phyloP scores from a whole-genome alignment of 2,329 filamentous ascomycete species.

The Cercospora sojina region DNA sequence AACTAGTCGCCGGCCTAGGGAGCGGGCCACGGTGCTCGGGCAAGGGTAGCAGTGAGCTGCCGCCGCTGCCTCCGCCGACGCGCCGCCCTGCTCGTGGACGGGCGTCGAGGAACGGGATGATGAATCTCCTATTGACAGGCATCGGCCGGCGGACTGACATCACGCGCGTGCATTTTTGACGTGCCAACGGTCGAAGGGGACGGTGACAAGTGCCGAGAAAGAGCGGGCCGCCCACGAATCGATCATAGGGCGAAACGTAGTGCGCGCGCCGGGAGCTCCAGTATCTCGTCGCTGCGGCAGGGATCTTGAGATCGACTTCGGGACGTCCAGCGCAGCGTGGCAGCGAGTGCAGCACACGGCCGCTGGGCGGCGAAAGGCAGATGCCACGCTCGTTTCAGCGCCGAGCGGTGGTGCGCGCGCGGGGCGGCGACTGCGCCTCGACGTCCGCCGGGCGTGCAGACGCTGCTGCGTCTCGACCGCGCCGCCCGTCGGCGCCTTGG shows the following conservation, averaged over 20 bases:
- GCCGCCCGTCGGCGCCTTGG: constrained; percentile 3
- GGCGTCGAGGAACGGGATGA: constrained; percentile 18
- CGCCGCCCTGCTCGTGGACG: neutral
- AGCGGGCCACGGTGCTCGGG: constrained; percentile 16
- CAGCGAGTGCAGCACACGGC: neutral
- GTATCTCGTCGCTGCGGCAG: constrained; percentile 20
- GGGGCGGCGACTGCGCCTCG: neutral
- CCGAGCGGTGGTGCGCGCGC: neutral
- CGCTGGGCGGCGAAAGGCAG: neutral
- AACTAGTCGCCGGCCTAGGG: constrained; percentile 13
- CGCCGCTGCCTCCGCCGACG: neutral
- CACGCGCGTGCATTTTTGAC: constrained; percentile 20
- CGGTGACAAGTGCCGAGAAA: constrained; percentile 27
- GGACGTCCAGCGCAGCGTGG: constrained; percentile 4
- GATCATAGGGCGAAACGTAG: constrained; percentile 20
- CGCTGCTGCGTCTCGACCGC: neutral
- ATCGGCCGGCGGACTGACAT: constrained; percentile 24
- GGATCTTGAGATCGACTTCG: constrained; percentile 21
- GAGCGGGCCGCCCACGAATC: constrained; percentile 22
- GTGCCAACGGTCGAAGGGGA: constrained; percentile 19
- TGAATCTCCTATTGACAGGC: constrained; percentile 24
- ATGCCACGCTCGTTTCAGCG: constrained; percentile 14
- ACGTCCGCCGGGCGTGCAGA: neutral
- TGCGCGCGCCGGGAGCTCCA: constrained; percentile 15
- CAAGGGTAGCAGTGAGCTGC: constrained; percentile 7